Evolutionary conservation across 202 grass and related monocot genomes (phyloP).

Genomic region (Setaria viridis): DNA sequence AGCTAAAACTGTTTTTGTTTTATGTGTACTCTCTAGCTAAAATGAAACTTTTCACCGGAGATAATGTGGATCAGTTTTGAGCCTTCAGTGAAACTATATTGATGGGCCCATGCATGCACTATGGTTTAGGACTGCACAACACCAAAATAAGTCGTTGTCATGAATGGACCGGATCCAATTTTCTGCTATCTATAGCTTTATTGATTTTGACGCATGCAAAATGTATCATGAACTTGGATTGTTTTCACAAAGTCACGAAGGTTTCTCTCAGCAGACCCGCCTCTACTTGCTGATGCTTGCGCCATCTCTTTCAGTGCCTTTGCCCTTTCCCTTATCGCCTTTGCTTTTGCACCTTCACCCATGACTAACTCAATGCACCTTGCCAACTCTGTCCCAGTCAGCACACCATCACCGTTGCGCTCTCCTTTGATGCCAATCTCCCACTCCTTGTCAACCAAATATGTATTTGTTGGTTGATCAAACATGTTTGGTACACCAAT

Average conservation of each 20-base stretch:
- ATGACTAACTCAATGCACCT: slow-evolving; percentile 24
- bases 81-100: too few relatives aligned
- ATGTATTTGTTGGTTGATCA: slow-evolving; percentile 26
- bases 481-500: neutral
- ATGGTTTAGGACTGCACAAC: neutral
- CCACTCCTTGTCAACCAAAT: slow-evolving; percentile 26
- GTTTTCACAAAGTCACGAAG: slow-evolving; percentile 6
- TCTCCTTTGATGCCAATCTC: slow-evolving; percentile 3
- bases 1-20: neutral
- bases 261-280: neutral
- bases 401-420: neutral
- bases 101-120: too few relatives aligned
- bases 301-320: neutral
- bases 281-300: neutral
- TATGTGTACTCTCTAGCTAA: too few relatives aligned
- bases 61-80: too few relatives aligned
- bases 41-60: neutral
- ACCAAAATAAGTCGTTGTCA: neutral
- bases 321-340: neutral
- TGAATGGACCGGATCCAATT: neutral
- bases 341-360: neutral
- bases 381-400: neutral
- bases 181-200: too few relatives aligned
- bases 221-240: neutral
- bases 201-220: neutral